A percentile compares a stretch with the other conserved stretches of the same genome.
phyloP scores from a whole-genome alignment of 2,329 filamentous ascomycete species.

The Mariannaea elegans region DNA sequence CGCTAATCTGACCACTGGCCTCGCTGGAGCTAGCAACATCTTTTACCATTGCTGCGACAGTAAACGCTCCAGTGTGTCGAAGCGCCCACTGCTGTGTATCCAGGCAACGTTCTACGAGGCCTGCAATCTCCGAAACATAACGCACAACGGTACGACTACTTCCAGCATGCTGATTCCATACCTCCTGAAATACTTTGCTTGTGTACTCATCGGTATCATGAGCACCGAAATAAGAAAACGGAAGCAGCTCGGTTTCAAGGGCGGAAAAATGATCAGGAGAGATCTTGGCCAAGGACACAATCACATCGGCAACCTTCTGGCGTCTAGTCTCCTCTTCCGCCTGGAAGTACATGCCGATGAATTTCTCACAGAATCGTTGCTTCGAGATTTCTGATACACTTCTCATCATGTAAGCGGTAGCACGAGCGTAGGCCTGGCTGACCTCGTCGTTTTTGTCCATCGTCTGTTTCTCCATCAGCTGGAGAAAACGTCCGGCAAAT shows the following conservation, averaged over 20 bases:
- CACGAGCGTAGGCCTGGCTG: constrained; percentile 85
- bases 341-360: constrained; percentile 79
- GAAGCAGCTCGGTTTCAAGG: constrained; percentile 78
- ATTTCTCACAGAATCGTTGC: constrained; percentile 59
- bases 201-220: constrained; percentile 87
- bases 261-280: constrained; percentile 88
- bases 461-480: constrained; percentile 80
- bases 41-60: constrained; percentile 77
- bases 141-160: constrained; percentile 82
- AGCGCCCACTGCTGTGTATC: constrained; percentile 88
- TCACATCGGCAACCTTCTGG: constrained; percentile 81
- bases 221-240: constrained; percentile 87
- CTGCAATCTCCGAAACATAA: constrained; percentile 84
- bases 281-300: constrained; percentile 83
- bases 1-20: constrained; percentile 66
- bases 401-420: constrained; percentile 84
- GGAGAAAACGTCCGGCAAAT: constrained; percentile 79
- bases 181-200: constrained; percentile 79
- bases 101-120: constrained; percentile 72
- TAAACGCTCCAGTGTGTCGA: constrained; percentile 86
- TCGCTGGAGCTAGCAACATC: constrained; percentile 70
- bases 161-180: constrained; percentile 92
- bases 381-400: constrained; percentile 60
- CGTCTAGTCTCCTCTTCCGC: constrained; percentile 81
- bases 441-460: constrained; percentile 95